Base-by-base conservation (phyloP, 2,329 filamentous ascomycete genomes). In the Pyricularia grisea region DNA sequence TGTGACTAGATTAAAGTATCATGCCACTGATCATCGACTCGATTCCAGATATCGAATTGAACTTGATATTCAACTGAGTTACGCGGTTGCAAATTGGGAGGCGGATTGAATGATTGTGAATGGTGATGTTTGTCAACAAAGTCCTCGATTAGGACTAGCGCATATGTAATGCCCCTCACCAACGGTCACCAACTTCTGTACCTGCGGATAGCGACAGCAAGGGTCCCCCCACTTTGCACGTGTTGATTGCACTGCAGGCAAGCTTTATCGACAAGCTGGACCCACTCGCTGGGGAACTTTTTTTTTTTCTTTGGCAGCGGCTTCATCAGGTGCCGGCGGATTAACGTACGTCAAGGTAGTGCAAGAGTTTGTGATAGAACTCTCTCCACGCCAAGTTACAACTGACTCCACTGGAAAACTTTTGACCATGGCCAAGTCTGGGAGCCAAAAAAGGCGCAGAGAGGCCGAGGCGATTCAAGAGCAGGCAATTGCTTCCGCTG, bases 381-480 rank as follows among this genome's bases (percentile, higher is more conserved):
- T 42, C 25, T 28, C 12, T 20, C 60, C 23, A 60, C n/a, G 55
- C n/a, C n/a, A 61, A 27, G 58, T 27, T 14, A n/a, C 36, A 14
- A 58, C 17, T 11, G 42, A 31, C 7, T 10, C 17, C 23, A 30
- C 20, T 64, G 28, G 42, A 31, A 58, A 28, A 33, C 6, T 2
- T 30, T 33, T 25, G 9, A 65, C 42, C 7, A 76, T 76, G 75
- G 75, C 71, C 23, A 76, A 75, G 60, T 73, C 75, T 10, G 69
- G 69, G 2, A 73, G 72, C 31, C 78, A 79, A 67, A 79, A 79
- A 70, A 73, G 78, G 68, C 75, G 77, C 60, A 73, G 77, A 69
- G 78, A 79, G 70, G 74, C 76, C 14, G 78, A 78, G 67, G 78
- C 74, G 30, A 73, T 73, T 66, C 74, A 75, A 58, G 75, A 76